phyloP scores from a whole-genome alignment of 169 alveolate genomes.

The Plasmodium gaboni region DNA sequence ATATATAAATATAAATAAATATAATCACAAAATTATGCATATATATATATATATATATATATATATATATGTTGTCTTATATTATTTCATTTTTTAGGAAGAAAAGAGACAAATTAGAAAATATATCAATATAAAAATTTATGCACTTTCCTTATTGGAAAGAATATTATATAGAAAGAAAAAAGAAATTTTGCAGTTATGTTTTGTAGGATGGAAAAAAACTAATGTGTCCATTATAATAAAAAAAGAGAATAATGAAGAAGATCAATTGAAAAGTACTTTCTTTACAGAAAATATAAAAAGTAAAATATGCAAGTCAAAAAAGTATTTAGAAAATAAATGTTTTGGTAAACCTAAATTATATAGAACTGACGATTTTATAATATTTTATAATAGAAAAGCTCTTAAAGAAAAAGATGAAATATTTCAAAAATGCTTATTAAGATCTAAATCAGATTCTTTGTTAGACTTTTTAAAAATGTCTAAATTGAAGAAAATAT shows the following conservation, averaged over 20 bases:
- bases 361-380: slow-evolving; percentile 55
- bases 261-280: neutral
- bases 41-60: neutral
- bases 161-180: neutral
- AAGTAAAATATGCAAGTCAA: slow-evolving; percentile 20
- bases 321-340: neutral
- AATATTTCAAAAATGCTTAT: slow-evolving; percentile 26
- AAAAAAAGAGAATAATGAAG: neutral
- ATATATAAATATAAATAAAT: neutral
- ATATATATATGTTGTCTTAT: neutral
- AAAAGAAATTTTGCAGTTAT: neutral
- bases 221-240: neutral
- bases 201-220: neutral
- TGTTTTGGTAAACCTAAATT: slow-evolving; percentile 75
- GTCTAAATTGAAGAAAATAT: slow-evolving; percentile 15
- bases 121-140: slow-evolving; percentile 40
- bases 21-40: too few species aligned
- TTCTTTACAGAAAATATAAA: neutral
- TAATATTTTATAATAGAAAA: slow-evolving; percentile 45
- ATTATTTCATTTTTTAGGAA: slow-evolving; percentile 2
- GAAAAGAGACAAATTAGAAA: slow-evolving; percentile 40
- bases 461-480: slow-evolving; percentile 53
- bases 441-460: slow-evolving; percentile 72
- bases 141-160: slow-evolving; percentile 27
- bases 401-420: slow-evolving; percentile 55